Base-by-base conservation (phyloP, 805 yeast genomes). In the Kodamaea restingae region DNA sequence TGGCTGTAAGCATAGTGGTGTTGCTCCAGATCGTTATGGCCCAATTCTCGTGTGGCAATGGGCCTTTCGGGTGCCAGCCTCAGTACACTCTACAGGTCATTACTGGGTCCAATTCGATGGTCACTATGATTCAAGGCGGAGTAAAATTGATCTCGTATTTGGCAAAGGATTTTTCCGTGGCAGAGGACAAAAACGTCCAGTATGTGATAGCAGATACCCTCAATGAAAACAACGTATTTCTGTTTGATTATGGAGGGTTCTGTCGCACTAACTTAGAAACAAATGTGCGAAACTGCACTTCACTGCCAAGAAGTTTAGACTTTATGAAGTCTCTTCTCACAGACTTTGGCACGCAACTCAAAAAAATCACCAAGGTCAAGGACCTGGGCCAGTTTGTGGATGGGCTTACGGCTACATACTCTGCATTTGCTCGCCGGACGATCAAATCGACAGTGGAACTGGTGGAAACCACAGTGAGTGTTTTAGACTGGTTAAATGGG, bases 261-360 rank as follows among this genome's bases (percentile, higher is more conserved):
- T 75, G 81, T 51, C 68, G 76, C 21, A 38, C 52, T 4, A 65
- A 63, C 25, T 41, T 45, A 33, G 42, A 43, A 11, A 41, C 51
- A 11, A 41, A 46, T 33, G 15, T 35, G 21, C 32, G 48, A 36
- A 35, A 53, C 44, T 48, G 79, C 45, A 51, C 42, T 4, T 31
- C 61, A 45, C 50, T 48, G 7, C 63, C 68, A 36, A 51, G 56
- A 36, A 80, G 78, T 1, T 52, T 75, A 40, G 80, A 78, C 50
- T 47, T 76, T 11, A 55, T 72, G 7, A 60, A 75, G 6, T 70
- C 71, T 10, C 54, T 76, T 11, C 61, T 76, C 8, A 61, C 70
- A 40, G 83, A 78, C 53, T 63, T 78, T 9, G 79, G 77, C 3
- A 58, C 56, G 2, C 77, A 71, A 45, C 54, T 73, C 29, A 72